Conservation (phyloP, 2,329 filamentous ascomycete genomes). For the Paraphaeosphaeria minitans region DNA sequence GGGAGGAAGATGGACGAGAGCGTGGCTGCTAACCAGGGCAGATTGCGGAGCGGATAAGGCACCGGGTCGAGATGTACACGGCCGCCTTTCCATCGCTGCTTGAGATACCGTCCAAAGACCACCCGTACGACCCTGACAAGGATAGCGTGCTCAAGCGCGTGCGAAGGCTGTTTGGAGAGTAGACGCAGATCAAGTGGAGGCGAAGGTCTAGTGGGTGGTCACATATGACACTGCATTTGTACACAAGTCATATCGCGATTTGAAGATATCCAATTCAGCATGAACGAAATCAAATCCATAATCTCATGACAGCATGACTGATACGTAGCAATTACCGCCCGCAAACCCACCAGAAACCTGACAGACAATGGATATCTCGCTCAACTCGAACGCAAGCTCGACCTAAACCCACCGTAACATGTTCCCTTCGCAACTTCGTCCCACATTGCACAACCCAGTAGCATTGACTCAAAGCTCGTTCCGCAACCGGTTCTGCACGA, state of each 20-base stretch:
- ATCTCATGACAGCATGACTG: constrained; percentile 24
- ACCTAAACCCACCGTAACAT: neutral
- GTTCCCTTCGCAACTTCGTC: neutral
- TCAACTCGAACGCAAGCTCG: constrained; percentile 12
- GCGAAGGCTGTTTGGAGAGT: constrained; percentile 73
- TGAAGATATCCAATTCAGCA: constrained; percentile 18
- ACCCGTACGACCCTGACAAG: constrained; percentile 98
- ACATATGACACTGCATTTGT: constrained; percentile 8
- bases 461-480: constrained; percentile 36
- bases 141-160: constrained; percentile 95
- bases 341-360: constrained; percentile 13
- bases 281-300: constrained; percentile 16
- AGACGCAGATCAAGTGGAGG: constrained; percentile 31
- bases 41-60: constrained; percentile 93
- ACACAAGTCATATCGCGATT: constrained; percentile 6
- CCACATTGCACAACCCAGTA: neutral
- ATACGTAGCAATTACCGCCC: constrained; percentile 10
- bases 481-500: constrained; percentile 38
- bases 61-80: constrained; percentile 87
- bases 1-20: neutral
- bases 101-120: constrained; percentile 98
- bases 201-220: neutral
- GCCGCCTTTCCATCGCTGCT: constrained; percentile 95
- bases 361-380: constrained; percentile 20
- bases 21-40: constrained; percentile 47